Evolutionary conservation across 139 green algal genomes (phyloP).

Genomic region (Chlorella ohadii): DNA sequence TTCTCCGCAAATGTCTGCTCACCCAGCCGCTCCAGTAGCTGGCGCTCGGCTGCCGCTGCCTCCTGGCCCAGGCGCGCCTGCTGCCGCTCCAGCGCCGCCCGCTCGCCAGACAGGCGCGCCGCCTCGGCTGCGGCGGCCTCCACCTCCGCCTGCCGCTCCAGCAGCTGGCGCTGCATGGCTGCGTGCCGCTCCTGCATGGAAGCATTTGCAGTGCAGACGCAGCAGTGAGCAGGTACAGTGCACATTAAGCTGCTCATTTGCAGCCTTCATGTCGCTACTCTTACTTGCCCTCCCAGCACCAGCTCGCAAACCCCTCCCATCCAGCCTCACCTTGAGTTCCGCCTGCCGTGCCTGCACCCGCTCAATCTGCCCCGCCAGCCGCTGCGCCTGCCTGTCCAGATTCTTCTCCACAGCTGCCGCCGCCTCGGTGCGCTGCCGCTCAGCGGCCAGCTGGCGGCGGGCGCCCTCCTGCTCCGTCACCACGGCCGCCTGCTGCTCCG

Average conservation of each 20-base stretch:
- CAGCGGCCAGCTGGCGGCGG: constrained; percentile 70
- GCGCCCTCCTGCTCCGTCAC: constrained; percentile 75
- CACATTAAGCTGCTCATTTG: too few species aligned
- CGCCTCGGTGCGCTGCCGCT: constrained; percentile 80
- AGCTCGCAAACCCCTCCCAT: not conserved
- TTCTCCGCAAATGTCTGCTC: constrained; percentile 88
- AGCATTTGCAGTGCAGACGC: not conserved
- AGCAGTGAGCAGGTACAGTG: not conserved
- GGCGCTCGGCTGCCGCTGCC: constrained; percentile 60
- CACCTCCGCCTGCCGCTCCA: constrained; percentile 6
- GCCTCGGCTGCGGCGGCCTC: not conserved
- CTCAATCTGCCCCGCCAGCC: constrained; percentile 70
- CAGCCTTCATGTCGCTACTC: too few species aligned
- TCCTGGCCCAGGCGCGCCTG: constrained; percentile 64
- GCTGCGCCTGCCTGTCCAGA: constrained; percentile 73
- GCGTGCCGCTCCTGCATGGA: constrained; percentile 7
- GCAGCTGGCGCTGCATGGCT: constrained; percentile 11
- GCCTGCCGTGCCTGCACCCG: constrained; percentile 14
- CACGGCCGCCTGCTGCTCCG: constrained; percentile 78
- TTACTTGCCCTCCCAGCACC: too few species aligned
- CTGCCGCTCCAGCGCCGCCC: constrained; percentile 67
- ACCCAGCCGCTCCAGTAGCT: constrained; percentile 73
- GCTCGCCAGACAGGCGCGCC: not conserved
- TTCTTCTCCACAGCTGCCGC: constrained; percentile 73
- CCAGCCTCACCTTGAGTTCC: constrained; percentile 1